A percentile compares a stretch with the other conserved stretches of the same genome.
These are phyloP conservation scores for Aspergillus terreus DNA, from an alignment of 2,329 filamentous ascomycete species.

Conservation along the genomic window DNA sequence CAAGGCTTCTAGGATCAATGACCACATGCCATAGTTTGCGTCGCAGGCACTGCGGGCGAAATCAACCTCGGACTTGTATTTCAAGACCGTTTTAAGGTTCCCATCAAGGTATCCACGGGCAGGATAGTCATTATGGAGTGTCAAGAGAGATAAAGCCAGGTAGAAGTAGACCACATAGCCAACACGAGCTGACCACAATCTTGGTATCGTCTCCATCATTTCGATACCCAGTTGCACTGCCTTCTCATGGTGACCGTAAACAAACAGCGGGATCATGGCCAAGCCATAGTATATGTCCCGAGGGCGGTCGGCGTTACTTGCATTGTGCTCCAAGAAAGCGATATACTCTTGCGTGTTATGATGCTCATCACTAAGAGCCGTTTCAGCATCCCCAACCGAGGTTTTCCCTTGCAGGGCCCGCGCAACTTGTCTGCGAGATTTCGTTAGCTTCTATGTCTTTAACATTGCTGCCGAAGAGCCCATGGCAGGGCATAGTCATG, in stretches of 20 bases:
- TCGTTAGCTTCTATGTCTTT: conserved; percentile 4
- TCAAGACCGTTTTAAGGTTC: conserved; percentile 46
- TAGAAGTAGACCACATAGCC: conserved; percentile 45
- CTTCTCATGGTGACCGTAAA: conserved; percentile 45
- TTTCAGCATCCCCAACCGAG: conserved; percentile 40
- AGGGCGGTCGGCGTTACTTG: conserved; percentile 49
- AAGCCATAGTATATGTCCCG: conserved; percentile 55
- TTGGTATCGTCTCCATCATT: conserved; percentile 39
- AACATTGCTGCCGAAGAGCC: not conserved
- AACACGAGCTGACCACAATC: conserved; percentile 46
- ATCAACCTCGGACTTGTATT: conserved; percentile 52
- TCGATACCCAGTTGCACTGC: conserved; percentile 41
- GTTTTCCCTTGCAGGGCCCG: conserved; percentile 63
- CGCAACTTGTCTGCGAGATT: conserved; percentile 45
- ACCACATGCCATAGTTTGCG: conserved; percentile 59
- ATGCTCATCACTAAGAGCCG: conserved; percentile 52
- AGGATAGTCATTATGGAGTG: conserved; percentile 42
- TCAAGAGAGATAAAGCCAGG: conserved; percentile 41
- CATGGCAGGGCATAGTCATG: not conserved
- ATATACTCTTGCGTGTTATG: conserved; percentile 52
- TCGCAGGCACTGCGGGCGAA: conserved; percentile 52
- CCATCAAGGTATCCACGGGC: conserved; percentile 41
- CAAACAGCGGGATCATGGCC: conserved; percentile 44
- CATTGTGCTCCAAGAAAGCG: conserved; percentile 40
- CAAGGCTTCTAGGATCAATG: conserved; percentile 54